Percentiles rank a stretch among this genome's conserved stretches.
Evolutionary conservation across 495 filamentous ascomycete genomes (phyloP).

Genomic region (Podospora comata): DNA sequence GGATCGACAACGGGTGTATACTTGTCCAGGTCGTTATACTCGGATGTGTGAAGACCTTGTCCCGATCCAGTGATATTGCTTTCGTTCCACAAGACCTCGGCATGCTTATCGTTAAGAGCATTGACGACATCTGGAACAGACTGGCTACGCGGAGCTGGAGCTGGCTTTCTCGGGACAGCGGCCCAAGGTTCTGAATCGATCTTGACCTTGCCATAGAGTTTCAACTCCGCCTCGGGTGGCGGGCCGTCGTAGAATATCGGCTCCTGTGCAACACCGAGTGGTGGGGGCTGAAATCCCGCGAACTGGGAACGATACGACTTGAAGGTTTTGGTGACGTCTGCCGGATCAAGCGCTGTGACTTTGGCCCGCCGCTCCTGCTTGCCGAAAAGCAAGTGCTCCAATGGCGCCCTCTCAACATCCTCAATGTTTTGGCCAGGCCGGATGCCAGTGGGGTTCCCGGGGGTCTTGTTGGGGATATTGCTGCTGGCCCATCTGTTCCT

Average conservation of each 20-base stretch:
- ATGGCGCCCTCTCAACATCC: slow-evolving; percentile 35
- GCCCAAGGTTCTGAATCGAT: slow-evolving; percentile 31
- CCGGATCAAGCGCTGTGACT: not conserved
- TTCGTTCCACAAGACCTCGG: slow-evolving; percentile 28
- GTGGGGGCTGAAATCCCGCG: slow-evolving; percentile 24
- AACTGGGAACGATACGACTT: slow-evolving; percentile 42
- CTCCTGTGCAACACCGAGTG: slow-evolving; percentile 14
- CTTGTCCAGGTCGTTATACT: slow-evolving; percentile 4
- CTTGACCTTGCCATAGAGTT: slow-evolving; percentile 34
- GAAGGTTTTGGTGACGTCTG: slow-evolving; percentile 19
- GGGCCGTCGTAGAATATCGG: slow-evolving; percentile 37
- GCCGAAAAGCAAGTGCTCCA: slow-evolving; percentile 37
- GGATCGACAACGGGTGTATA: not conserved
- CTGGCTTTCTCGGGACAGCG: not conserved
- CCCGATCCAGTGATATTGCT: not conserved
- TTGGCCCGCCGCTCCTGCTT: not conserved
- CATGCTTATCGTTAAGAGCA: slow-evolving; percentile 17
- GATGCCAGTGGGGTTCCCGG: slow-evolving; percentile 32
- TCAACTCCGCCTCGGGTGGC: slow-evolving; percentile 39
- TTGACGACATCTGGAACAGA: slow-evolving; percentile 17
- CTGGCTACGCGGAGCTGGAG: not conserved
- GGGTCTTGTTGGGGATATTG: slow-evolving; percentile 21
- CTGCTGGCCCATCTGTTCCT: slow-evolving; percentile 22
- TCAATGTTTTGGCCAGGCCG: slow-evolving; percentile 39
- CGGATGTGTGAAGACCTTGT: not conserved